Percentiles rank a stretch among this genome's conserved stretches.
These are phyloP conservation scores for Medicago arabica DNA, from an alignment of 306 rosid genomes.

Conservation along the genomic window DNA sequence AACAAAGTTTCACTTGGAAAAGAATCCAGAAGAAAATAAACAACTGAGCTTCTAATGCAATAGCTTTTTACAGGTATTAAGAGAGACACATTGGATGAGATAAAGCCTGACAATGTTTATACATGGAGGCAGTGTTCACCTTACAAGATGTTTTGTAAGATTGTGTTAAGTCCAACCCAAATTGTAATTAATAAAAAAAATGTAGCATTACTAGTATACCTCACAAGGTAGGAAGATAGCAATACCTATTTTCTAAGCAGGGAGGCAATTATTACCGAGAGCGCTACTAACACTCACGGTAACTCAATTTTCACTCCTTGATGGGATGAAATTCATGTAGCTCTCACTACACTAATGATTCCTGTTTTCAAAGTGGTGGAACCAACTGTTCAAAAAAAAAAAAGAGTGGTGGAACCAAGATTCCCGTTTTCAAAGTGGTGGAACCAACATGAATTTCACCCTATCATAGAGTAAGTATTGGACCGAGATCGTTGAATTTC, in stretches of 20 bases:
- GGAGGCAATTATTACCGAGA: not conserved
- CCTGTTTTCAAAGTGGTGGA: not conserved
- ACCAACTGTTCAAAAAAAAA: too few relatives aligned
- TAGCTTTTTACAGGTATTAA: not conserved
- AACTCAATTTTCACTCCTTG: not conserved
- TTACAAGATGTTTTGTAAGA: too few relatives aligned
- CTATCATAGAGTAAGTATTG: not conserved
- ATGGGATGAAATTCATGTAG: not conserved
- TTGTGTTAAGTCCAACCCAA: too few relatives aligned
- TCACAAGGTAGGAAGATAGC: not conserved
- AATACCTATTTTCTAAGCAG: not conserved
- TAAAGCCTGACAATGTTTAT: too few relatives aligned
- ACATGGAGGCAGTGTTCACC: too few relatives aligned
- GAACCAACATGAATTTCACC: not conserved
- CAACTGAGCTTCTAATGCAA: not conserved
- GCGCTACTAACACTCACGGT: not conserved
- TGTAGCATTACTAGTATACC: not conserved
- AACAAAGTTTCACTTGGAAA: not conserved
- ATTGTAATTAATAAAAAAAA: not conserved
- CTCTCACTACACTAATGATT: not conserved
- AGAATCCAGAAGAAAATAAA: not conserved
- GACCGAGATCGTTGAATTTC: not conserved
- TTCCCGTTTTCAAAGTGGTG: not conserved
- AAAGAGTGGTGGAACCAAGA: not conserved
- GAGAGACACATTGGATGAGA: too few relatives aligned